Evolutionary conservation across 345 rosid genomes (phyloP), one percentile per base, ranked within the genome.

Genomic region (Eucalyptus virginea): DNA sequence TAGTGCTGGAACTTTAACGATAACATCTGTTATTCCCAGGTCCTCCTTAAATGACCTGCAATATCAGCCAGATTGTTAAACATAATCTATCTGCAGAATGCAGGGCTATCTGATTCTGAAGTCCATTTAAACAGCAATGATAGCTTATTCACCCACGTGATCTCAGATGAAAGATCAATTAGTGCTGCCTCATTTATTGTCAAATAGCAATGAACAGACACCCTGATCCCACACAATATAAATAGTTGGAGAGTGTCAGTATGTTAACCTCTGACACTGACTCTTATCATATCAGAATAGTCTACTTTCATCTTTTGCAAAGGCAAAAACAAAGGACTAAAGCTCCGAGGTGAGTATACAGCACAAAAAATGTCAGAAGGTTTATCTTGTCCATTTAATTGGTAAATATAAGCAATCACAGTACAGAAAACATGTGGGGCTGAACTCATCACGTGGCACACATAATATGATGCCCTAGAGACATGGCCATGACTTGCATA

Each of bases 1-100:
- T 24, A 94, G 88, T 2, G 94, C 93, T 14, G 96, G 94, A 58
- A 86, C 92, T 89, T 92, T 89, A 58, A 94, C 91, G 23, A 48
- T 81, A 6, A 89, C 87, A 86, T 93, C 93, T 58, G 89, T 19
- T 72, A 91, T 19, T 11, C 62, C 44, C 45, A 56, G 18, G 28
- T 65, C 87, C 32, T 87, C 87, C 58, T 52, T 52, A 18, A 89
- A 77, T 4, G 91, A 87, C 87, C 91, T 89, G 56, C 44, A 80
- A 67, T 81, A 52, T 37, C 48, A 42, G 54, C 67, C 34, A 23
- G 48, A 40, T 18, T 24, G 26, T 54, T 28, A 81, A 23, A 18
- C 21, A 88, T 32, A 40, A 54, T 49, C 49, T 44, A 65, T 69
- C 34, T 5, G 11, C 83, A 44, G 86, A 32, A 34, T 21, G 45